Percentiles rank a stretch among this genome's conserved stretches.
These are phyloP conservation scores for Colletotrichum navitas DNA, from an alignment of 2,329 filamentous ascomycete genomes.

Conservation along the genomic window DNA sequence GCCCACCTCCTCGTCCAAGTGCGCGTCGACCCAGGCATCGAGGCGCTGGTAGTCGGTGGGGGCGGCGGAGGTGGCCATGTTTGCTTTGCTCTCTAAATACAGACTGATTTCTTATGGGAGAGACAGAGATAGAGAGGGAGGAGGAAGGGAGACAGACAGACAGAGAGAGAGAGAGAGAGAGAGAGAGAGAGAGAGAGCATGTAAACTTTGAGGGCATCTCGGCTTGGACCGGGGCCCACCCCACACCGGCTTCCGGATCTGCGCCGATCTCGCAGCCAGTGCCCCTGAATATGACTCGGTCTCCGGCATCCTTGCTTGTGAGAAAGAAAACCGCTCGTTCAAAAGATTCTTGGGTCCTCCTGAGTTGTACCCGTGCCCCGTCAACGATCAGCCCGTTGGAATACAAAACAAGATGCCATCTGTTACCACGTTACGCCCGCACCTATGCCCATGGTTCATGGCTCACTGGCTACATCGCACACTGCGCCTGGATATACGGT, in stretches of 20 bases:
- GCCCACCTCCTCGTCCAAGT: slow-evolving; percentile 34
- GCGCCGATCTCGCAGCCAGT: slow-evolving; percentile 3
- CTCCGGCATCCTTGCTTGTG: background rate
- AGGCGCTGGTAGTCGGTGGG: slow-evolving; percentile 20
- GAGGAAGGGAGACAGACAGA: no score
- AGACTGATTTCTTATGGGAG: background rate
- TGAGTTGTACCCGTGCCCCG: background rate
- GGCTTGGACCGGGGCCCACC: background rate
- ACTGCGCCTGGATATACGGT: background rate
- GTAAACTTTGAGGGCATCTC: background rate
- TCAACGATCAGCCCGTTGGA: background rate
- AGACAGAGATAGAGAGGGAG: no score
- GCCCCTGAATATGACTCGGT: background rate
- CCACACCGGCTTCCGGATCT: background rate
- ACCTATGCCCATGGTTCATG: background rate
- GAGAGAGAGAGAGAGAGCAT: background rate
- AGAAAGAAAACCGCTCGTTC: background rate
- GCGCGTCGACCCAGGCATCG: slow-evolving; percentile 35
- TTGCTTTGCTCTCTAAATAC: background rate
- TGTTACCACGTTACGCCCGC: background rate
- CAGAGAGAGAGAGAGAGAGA: background rate
- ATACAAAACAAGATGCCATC: background rate
- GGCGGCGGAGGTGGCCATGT: background rate
- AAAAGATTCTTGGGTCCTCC: background rate
- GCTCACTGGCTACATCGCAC: background rate